These are phyloP conservation scores for Marsdenia floribunda DNA, from an alignment of 257 asterid species.

Conservation along the genomic window DNA sequence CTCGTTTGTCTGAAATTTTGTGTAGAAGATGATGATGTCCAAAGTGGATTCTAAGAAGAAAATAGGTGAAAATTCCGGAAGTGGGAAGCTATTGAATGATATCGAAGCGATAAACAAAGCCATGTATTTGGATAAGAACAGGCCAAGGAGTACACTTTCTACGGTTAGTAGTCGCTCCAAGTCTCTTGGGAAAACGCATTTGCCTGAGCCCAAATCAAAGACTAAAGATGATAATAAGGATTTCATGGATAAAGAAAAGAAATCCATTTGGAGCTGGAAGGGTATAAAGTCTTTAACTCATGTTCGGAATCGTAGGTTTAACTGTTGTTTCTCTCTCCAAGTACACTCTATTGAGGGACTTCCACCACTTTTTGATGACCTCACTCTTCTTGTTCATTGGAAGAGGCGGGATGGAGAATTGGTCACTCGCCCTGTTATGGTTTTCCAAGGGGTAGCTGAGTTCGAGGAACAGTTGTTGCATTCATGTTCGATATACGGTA, in stretches of 20 bases:
- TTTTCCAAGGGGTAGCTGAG: slow-evolving; percentile 57
- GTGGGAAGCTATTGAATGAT: slow-evolving; percentile 63
- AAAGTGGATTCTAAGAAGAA: slow-evolving; percentile 61
- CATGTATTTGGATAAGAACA: slow-evolving; percentile 45
- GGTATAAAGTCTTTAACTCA: slow-evolving; percentile 69
- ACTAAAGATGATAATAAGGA: slow-evolving; percentile 43
- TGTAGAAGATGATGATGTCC: slow-evolving; percentile 50
- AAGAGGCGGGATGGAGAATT: slow-evolving; percentile 74
- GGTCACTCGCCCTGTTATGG: slow-evolving; percentile 56
- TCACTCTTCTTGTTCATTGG: slow-evolving; percentile 74
- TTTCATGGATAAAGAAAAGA: slow-evolving; percentile 58
- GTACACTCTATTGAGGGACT: slow-evolving; percentile 78
- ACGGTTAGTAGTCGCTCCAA: slow-evolving; percentile 84
- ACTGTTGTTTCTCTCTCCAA: slow-evolving; percentile 65
- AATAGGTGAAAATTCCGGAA: slow-evolving; percentile 51
- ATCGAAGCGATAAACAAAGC: slow-evolving; percentile 68
- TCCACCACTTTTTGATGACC: slow-evolving; percentile 51
- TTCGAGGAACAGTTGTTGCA: slow-evolving; percentile 72
- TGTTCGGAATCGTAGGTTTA: slow-evolving; percentile 57
- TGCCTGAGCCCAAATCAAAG: slow-evolving; percentile 51
- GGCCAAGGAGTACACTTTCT: slow-evolving; percentile 55
- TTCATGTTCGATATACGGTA: slow-evolving; percentile 71
- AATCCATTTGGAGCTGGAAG: slow-evolving; percentile 95
- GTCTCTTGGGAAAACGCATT: slow-evolving; percentile 57
- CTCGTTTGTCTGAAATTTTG: slow-evolving; percentile 21